Percentiles rank a stretch among this genome's conserved stretches.
Evolutionary conservation across 164 flowering plant species (phyloP).

Genomic region (Vitis labrusca): DNA sequence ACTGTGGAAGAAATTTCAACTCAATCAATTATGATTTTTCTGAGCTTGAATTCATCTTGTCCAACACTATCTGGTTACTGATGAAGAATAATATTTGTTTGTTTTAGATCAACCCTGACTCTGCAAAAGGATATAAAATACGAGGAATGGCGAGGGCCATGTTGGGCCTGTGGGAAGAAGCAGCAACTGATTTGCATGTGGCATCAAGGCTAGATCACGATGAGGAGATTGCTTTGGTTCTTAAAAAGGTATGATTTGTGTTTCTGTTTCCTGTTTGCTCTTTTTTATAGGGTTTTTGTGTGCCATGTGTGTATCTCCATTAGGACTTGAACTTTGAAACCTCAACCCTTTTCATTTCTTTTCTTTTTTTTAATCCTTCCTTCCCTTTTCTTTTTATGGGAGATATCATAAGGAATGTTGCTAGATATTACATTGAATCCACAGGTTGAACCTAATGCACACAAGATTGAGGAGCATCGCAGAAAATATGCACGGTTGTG

Average conservation of each 20-base stretch:
- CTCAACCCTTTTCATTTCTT: not conserved
- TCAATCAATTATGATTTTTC: not conserved
- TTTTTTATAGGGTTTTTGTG: not conserved
- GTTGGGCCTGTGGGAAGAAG: constrained; percentile 41
- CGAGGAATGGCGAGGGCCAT: constrained; percentile 43
- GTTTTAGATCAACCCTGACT: constrained; percentile 44
- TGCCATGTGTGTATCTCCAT: too few species aligned
- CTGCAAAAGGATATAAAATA: constrained; percentile 46
- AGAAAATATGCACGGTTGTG: constrained; percentile 38
- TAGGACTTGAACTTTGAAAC: too few species aligned
- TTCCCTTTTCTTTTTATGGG: not conserved
- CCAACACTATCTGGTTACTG: too few species aligned
- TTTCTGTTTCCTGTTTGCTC: not conserved
- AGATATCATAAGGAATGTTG: not conserved
- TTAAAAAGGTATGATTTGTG: constrained; percentile 28
- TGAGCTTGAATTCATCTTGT: not conserved
- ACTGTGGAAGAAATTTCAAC: constrained; percentile 1
- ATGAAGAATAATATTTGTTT: not conserved
- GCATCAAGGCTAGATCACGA: constrained; percentile 46
- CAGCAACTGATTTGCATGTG: constrained; percentile 36
- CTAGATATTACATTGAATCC: not conserved
- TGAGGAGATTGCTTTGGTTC: constrained; percentile 38
- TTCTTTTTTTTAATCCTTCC: not conserved
- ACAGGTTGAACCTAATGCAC: constrained; percentile 50
- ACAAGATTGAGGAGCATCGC: constrained; percentile 36